phyloP scores from a whole-genome alignment of 2,329 filamentous ascomycete genomes.

The Aureobasidium subglaciale region DNA sequence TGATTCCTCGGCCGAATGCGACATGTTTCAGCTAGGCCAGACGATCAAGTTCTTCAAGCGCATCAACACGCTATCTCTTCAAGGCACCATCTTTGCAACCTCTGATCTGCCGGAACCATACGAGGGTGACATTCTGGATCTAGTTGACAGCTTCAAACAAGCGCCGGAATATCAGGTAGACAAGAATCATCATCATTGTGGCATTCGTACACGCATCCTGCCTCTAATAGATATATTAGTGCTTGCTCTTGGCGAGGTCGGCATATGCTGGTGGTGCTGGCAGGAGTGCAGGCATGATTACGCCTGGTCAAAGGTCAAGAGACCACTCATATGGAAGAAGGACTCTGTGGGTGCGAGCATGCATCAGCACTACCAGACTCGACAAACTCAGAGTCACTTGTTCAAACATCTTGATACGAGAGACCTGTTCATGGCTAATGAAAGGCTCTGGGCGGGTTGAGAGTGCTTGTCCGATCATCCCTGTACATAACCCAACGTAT shows the following conservation, averaged over 20 bases:
- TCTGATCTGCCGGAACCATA: conserved; percentile 43
- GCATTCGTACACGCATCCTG: conserved; percentile 57
- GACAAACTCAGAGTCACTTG: conserved; percentile 19
- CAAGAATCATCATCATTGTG: conserved; percentile 65
- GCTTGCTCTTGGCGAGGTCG: conserved; percentile 34
- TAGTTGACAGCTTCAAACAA: conserved; percentile 57
- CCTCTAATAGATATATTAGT: conserved; percentile 60
- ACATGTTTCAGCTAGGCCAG: conserved; percentile 72
- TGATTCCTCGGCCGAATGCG: conserved; percentile 63
- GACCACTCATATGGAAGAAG: conserved; percentile 32
- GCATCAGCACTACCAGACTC: conserved; percentile 4
- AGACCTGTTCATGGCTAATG: conserved; percentile 27
- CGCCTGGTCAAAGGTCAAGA: conserved; percentile 39
- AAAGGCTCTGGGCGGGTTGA: conserved; percentile 25
- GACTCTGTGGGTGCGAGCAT: conserved; percentile 19
- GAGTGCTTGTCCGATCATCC: neutral
- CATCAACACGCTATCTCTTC: conserved; percentile 53
- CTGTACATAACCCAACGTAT: neutral
- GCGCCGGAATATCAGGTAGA: conserved; percentile 69
- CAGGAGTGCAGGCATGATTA: conserved; percentile 31
- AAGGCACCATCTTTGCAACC: conserved; percentile 32
- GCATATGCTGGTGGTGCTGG: conserved; percentile 43
- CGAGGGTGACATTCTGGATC: conserved; percentile 52
- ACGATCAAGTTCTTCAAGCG: conserved; percentile 64
- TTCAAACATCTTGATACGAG: conserved; percentile 24